Conservation (phyloP, 1,284 basidiomycete genomes). For the Xanthoconium separans region DNA sequence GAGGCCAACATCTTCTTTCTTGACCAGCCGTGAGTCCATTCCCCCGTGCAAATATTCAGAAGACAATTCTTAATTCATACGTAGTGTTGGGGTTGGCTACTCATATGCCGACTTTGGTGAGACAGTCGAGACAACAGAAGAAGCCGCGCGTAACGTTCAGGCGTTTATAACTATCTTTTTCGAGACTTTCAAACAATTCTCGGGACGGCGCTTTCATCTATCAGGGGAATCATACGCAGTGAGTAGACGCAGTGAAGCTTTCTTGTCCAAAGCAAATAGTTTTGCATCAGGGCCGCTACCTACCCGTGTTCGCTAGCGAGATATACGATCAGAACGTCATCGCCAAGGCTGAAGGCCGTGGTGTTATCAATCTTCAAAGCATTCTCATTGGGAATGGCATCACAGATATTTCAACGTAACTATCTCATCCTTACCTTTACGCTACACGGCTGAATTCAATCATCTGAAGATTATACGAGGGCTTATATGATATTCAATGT, state of each 20-base stretch:
- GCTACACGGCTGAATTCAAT: neutral
- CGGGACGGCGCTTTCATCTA: slow-evolving; percentile 63
- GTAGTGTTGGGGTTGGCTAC: slow-evolving; percentile 46
- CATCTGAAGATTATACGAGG: slow-evolving; percentile 49
- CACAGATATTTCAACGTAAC: slow-evolving; percentile 59
- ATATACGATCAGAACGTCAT: slow-evolving; percentile 73
- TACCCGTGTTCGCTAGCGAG: slow-evolving; percentile 79
- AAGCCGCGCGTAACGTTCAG: slow-evolving; percentile 68
- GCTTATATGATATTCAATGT: slow-evolving; percentile 66
- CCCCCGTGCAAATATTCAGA: slow-evolving; percentile 21
- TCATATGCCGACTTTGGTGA: slow-evolving; percentile 53
- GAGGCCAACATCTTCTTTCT: slow-evolving; percentile 72
- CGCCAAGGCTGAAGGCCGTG: slow-evolving; percentile 52
- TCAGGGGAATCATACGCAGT: slow-evolving; percentile 72
- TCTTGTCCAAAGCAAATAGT: neutral
- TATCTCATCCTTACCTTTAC: neutral
- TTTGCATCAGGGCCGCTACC: slow-evolving; percentile 61
- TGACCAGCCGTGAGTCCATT: slow-evolving; percentile 64
- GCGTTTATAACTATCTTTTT: slow-evolving; percentile 77
- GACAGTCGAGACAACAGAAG: slow-evolving; percentile 62
- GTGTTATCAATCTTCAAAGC: slow-evolving; percentile 67
- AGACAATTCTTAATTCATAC: slow-evolving; percentile 19
- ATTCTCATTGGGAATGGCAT: slow-evolving; percentile 65
- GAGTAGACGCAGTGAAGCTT: slow-evolving; percentile 18
- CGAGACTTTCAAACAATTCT: slow-evolving; percentile 68